Percentiles rank a stretch among this genome's conserved stretches.
These are phyloP conservation scores for Antarctomyces pellizariae DNA, from an alignment of 495 filamentous ascomycete genomes.

Conservation along the genomic window DNA sequence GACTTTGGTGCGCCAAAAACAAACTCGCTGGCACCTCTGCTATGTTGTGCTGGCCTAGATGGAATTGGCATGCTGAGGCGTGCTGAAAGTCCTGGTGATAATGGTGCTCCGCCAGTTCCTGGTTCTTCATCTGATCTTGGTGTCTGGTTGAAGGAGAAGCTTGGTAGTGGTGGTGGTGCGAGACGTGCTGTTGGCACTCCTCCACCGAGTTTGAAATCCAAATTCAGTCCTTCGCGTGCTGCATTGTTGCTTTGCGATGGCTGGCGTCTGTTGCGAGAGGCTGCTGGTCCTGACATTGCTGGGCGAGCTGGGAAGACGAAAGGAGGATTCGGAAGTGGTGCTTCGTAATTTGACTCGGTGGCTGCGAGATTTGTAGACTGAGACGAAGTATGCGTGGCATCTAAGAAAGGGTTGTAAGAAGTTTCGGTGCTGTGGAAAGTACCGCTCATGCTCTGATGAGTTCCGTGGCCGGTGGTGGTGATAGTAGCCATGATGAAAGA, in stretches of 20 bases:
- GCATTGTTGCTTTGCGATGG: slow-evolving; percentile 16
- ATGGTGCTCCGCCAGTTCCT: slow-evolving; percentile 16
- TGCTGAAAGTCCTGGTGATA: slow-evolving; percentile 17
- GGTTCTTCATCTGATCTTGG: slow-evolving; percentile 18
- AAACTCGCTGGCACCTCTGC: slow-evolving; percentile 55
- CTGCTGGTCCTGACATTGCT: slow-evolving; percentile 5
- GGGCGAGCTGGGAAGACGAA: slow-evolving; percentile 41
- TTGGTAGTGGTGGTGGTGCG: slow-evolving; percentile 25
- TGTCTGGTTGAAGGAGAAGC: slow-evolving; percentile 42
- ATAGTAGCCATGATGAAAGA: slow-evolving; percentile 1
- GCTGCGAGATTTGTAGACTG: slow-evolving; percentile 7
- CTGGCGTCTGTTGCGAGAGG: slow-evolving; percentile 23
- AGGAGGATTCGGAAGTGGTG: slow-evolving; percentile 40
- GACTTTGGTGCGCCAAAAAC: slow-evolving; percentile 47
- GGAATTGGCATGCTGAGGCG: slow-evolving; percentile 13
- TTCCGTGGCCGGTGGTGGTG: background rate
- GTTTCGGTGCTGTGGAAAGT: background rate
- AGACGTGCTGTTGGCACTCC: slow-evolving; percentile 9
- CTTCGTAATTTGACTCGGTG: slow-evolving; percentile 4
- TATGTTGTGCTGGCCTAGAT: slow-evolving; percentile 31
- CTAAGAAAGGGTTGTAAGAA: slow-evolving; percentile 4
- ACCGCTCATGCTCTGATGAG: background rate
- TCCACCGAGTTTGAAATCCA: slow-evolving; percentile 7
- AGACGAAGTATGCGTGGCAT: slow-evolving; percentile 9
- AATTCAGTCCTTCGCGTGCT: slow-evolving; percentile 4